phyloP scores from a whole-genome alignment of 768 basidiomycete species.

The Boletus vinaceobasis region DNA sequence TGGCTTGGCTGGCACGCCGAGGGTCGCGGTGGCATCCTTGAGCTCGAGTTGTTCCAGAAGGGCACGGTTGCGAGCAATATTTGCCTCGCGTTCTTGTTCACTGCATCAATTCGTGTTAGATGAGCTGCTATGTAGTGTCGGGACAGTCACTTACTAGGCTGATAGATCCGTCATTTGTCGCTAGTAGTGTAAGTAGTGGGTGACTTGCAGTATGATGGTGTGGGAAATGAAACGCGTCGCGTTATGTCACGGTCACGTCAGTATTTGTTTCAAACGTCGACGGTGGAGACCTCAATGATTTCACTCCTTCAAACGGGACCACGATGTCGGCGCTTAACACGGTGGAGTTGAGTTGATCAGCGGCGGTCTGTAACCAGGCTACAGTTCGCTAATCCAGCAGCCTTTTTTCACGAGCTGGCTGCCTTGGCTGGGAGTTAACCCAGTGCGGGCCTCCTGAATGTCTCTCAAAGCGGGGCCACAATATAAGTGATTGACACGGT shows the following conservation, averaged over 20 bases:
- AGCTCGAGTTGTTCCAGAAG: slow-evolving; percentile 71
- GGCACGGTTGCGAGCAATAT: slow-evolving; percentile 77
- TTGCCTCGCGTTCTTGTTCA: slow-evolving; percentile 74
- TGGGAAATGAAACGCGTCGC: slow-evolving; percentile 24
- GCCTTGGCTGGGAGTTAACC: not conserved
- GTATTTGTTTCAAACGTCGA: no score
- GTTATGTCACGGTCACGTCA: slow-evolving; percentile 31
- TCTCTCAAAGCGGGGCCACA: not conserved
- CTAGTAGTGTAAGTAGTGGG: not conserved
- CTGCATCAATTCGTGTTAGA: slow-evolving; percentile 24
- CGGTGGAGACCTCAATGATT: no score
- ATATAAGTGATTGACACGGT: not conserved
- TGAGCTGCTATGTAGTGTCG: no score
- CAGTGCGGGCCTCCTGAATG: not conserved
- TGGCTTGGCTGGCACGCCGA: slow-evolving; percentile 43
- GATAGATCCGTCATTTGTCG: slow-evolving; percentile 43
- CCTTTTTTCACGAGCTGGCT: no score
- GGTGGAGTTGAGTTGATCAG: no score
- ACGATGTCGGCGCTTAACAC: not conserved
- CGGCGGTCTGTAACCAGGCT: not conserved
- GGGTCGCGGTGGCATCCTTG: slow-evolving; percentile 48
- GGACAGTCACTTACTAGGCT: slow-evolving; percentile 43
- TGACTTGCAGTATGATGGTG: not conserved
- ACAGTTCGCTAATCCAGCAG: not conserved
- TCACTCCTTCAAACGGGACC: not conserved